Conservation (phyloP, 306 rosid species). For the Pyrus pyrifolia region DNA sequence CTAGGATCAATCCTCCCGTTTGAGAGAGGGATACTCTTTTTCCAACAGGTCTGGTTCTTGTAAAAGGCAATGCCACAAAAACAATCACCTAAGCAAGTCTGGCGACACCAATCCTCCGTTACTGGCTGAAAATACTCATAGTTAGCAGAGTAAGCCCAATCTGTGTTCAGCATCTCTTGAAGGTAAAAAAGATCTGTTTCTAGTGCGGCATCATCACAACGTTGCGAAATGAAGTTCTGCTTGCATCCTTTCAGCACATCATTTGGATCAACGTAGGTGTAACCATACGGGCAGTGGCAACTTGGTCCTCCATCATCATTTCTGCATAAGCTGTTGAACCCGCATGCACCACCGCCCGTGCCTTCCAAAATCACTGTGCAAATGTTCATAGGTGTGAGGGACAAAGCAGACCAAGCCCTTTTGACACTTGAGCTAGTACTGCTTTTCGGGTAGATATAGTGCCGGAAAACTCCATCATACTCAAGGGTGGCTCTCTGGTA, state of each 20-base stretch:
- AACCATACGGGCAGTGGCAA: slow-evolving; percentile 25
- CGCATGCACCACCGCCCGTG: slow-evolving; percentile 11
- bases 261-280: slow-evolving; percentile 26
- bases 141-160: slow-evolving; percentile 27
- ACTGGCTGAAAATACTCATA: slow-evolving; percentile 1
- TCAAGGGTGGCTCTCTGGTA: slow-evolving; percentile 58
- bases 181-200: slow-evolving; percentile 15
- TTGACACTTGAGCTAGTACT: neutral
- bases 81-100: slow-evolving; percentile 25
- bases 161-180: neutral
- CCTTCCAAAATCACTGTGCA: neutral
- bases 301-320: slow-evolving; percentile 5
- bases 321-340: slow-evolving; percentile 35
- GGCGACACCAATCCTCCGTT: slow-evolving; percentile 16
- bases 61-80: slow-evolving; percentile 20
- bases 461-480: slow-evolving; percentile 20
- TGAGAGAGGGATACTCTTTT: slow-evolving; percentile 32
- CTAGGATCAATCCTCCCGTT: slow-evolving; percentile 12
- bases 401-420: neutral
- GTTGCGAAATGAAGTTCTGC: slow-evolving; percentile 25
- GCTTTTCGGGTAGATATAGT: neutral
- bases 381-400: slow-evolving; percentile 2
- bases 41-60: slow-evolving; percentile 10
- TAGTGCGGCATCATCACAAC: slow-evolving; percentile 15
- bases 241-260: slow-evolving; percentile 36